phyloP scores from a whole-genome alignment of 1,284 basidiomycete species.

The Boletus austroedulis region DNA sequence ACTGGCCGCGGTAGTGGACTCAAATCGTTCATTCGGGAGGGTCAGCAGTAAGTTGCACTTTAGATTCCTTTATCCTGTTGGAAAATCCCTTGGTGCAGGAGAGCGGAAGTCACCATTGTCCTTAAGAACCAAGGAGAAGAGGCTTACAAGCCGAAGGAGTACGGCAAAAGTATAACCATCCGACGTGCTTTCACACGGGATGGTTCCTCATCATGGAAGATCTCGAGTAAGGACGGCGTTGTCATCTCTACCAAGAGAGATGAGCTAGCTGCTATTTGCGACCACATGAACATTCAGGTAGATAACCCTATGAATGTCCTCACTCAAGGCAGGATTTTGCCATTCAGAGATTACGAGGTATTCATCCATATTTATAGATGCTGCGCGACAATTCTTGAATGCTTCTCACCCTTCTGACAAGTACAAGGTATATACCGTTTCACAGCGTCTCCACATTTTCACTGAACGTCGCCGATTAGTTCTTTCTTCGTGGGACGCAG shows the following conservation, averaged over 20 bases:
- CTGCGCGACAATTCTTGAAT: constrained; percentile 76
- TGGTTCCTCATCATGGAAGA: constrained; percentile 79
- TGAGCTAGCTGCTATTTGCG: constrained; percentile 83
- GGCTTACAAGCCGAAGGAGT: constrained; percentile 81
- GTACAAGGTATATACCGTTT: constrained; percentile 64
- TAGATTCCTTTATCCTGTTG: background rate
- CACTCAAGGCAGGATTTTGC: constrained; percentile 66
- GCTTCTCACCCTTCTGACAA: constrained; percentile 83
- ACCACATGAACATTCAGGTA: constrained; percentile 95
- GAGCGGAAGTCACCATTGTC: constrained; percentile 72
- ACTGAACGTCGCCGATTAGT: constrained; percentile 46
- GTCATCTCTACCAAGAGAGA: constrained; percentile 79
- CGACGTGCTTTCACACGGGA: constrained; percentile 79
- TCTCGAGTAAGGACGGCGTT: constrained; percentile 69
- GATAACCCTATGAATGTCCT: constrained; percentile 96
- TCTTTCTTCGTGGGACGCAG: constrained; percentile 93
- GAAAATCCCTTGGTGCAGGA: constrained; percentile 13
- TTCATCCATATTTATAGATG: constrained; percentile 33
- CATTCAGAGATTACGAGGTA: background rate
- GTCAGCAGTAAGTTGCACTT: constrained; percentile 58
- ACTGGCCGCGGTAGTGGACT: constrained; percentile 88
- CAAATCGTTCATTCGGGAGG: constrained; percentile 87
- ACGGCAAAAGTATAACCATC: constrained; percentile 83
- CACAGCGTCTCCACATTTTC: background rate
- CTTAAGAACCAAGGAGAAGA: constrained; percentile 89